Conservation (phyloP, 169 alveolate species). For the Plasmodium knowlesi region DNA sequence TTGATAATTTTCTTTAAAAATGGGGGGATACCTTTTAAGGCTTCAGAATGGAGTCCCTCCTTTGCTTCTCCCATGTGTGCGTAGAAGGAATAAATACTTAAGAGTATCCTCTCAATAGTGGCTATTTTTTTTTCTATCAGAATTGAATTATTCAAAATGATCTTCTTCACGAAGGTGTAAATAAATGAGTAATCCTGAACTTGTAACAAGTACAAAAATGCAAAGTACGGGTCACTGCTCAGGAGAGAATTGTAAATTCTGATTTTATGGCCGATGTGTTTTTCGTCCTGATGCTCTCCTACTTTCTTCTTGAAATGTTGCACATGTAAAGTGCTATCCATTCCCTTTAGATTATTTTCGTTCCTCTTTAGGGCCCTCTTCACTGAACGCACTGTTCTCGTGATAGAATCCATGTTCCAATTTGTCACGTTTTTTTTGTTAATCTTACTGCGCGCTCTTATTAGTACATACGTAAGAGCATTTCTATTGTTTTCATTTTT, state of each 20-base stretch:
- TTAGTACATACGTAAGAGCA: not conserved
- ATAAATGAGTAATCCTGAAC: conserved; percentile 11
- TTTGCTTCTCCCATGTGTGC: not conserved
- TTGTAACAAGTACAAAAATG: conserved; percentile 5
- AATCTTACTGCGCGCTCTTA: conserved; percentile 1
- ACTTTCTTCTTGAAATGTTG: not conserved
- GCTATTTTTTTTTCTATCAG: conserved; percentile 4
- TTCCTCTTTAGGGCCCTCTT: not conserved
- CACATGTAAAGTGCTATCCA: not conserved
- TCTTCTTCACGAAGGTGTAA: conserved; percentile 10
- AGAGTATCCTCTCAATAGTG: conserved; percentile 7
- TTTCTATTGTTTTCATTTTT: not conserved
- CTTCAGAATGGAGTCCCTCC: not conserved
- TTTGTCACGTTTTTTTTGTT: conserved; percentile 12
- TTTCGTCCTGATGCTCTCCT: not conserved
- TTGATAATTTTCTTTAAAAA: conserved; percentile 15
- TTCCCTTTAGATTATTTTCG: not conserved
- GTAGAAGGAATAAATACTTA: not conserved
- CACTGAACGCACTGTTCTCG: conserved; percentile 5
- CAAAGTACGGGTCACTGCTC: conserved; percentile 10
- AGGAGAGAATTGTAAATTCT: not conserved
- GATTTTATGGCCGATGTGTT: not conserved
- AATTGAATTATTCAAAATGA: conserved; percentile 5
- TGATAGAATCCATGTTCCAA: conserved; percentile 10
- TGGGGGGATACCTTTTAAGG: not conserved